Evolutionary conservation across 441 rosid genomes (phyloP).

Genomic region (Lepidium campestre): DNA sequence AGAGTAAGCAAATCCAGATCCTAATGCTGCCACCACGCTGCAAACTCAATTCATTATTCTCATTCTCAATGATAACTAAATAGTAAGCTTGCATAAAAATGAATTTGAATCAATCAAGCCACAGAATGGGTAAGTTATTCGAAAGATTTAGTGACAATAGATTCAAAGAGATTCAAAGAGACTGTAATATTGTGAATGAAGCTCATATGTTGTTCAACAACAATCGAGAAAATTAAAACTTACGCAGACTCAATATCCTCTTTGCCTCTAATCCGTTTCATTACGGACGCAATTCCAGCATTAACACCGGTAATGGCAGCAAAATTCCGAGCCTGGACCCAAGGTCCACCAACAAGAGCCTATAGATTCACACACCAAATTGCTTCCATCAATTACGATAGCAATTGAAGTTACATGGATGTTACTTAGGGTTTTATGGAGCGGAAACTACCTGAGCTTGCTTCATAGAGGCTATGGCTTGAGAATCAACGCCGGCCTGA

Average conservation of each 20-base stretch:
- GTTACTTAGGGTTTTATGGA: not conserved
- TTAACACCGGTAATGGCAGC: constrained; percentile 88
- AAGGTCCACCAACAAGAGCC: constrained; percentile 90
- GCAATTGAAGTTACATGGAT: not conserved
- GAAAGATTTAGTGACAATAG: not conserved
- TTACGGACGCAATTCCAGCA: constrained; percentile 80
- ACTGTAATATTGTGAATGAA: not conserved
- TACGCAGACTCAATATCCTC: constrained; percentile 80
- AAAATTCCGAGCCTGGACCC: constrained; percentile 89
- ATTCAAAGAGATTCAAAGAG: not conserved
- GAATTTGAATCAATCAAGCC: not conserved
- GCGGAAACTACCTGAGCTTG: constrained; percentile 70
- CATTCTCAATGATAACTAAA: not conserved
- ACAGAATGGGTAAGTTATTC: not conserved
- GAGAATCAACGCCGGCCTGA: constrained; percentile 35
- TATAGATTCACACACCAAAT: constrained; percentile 7
- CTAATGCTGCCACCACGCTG: constrained; percentile 90
- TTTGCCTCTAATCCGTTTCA: constrained; percentile 90
- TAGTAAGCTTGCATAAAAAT: not conserved
- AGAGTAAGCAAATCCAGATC: constrained; percentile 83
- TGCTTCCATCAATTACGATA: not conserved
- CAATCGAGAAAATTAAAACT: not conserved
- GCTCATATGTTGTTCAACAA: not conserved
- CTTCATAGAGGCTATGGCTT: constrained; percentile 74
- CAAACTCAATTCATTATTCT: constrained; percentile 12